A percentile compares a stretch with the other conserved stretches of the same genome.
phyloP scores from a whole-genome alignment of 306 rosid genomes.

The Abrus precatorius region DNA sequence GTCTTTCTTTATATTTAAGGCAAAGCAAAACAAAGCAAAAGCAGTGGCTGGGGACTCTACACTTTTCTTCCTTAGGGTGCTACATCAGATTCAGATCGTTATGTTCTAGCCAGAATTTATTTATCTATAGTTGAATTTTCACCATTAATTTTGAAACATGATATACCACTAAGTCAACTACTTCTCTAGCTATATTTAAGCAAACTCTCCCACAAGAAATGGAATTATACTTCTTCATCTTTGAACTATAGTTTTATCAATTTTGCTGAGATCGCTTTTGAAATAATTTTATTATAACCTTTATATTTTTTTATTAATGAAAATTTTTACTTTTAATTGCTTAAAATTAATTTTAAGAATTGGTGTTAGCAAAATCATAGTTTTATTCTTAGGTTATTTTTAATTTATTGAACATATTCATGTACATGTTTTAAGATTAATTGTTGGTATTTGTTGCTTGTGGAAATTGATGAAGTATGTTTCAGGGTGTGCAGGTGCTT shows the following conservation, averaged over 20 bases:
- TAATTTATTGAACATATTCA: slow-evolving; percentile 7
- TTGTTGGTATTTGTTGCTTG: background rate
- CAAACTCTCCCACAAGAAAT: slow-evolving; percentile 24
- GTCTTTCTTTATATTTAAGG: slow-evolving; percentile 51
- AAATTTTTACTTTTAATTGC: background rate
- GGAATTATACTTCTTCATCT: background rate
- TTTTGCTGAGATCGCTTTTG: background rate
- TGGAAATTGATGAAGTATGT: slow-evolving; percentile 16
- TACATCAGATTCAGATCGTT: slow-evolving; percentile 41
- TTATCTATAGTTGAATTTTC: background rate
- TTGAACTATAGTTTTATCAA: background rate
- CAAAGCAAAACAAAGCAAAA: slow-evolving; percentile 47
- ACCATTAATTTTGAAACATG: slow-evolving; percentile 30
- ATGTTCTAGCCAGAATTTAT: slow-evolving; percentile 37
- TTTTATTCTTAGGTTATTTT: background rate
- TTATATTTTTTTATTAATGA: too few species aligned
- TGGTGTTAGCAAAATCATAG: background rate
- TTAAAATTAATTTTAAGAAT: background rate
- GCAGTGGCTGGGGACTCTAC: slow-evolving; percentile 27
- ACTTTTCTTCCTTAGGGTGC: slow-evolving; percentile 36
- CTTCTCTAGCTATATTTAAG: slow-evolving; percentile 19
- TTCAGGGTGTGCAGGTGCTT: slow-evolving; percentile 34
- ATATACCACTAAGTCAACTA: slow-evolving; percentile 43
- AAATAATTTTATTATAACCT: too few species aligned
- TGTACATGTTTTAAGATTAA: background rate